These are phyloP conservation scores for Poterioochromonas sp. DNA, from an alignment of 352 stramenopile genomes.

Conservation along the genomic window DNA sequence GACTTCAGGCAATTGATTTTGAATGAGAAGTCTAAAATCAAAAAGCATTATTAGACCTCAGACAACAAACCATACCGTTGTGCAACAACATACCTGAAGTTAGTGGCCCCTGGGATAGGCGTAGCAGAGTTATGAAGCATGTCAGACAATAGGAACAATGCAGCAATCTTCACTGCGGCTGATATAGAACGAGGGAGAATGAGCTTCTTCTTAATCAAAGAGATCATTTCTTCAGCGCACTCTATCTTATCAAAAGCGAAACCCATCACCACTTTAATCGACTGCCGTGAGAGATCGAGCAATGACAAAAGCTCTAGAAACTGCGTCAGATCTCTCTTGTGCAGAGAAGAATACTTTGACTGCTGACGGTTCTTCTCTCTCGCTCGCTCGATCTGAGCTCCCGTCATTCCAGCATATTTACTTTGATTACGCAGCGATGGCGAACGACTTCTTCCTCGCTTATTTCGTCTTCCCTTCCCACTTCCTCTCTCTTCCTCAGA, in stretches of 20 bases:
- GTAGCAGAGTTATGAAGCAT: constrained; percentile 70
- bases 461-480: constrained; percentile 35
- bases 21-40: not conserved
- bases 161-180: constrained; percentile 43
- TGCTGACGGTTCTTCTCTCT: not conserved
- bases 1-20: not conserved
- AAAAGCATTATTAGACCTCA: not conserved
- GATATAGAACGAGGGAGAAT: not conserved
- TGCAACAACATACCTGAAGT: not conserved
- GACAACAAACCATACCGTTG: not conserved
- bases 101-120: constrained; percentile 60
- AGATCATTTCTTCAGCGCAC: constrained; percentile 36
- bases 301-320: not conserved
- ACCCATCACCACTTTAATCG: constrained; percentile 45
- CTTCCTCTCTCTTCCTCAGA: constrained; percentile 42
- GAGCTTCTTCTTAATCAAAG: not conserved
- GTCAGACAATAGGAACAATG: constrained; percentile 64
- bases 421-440: constrained; percentile 21
- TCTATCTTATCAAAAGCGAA: constrained; percentile 48
- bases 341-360: not conserved
- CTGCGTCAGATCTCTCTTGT: not conserved
- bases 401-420: constrained; percentile 26
- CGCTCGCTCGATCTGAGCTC: constrained; percentile 26
- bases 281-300: constrained; percentile 2
- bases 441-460: constrained; percentile 31